These are phyloP conservation scores for Neofusicoccum kwambonambiense DNA, from an alignment of 2,329 filamentous ascomycete genomes.

Conservation along the genomic window DNA sequence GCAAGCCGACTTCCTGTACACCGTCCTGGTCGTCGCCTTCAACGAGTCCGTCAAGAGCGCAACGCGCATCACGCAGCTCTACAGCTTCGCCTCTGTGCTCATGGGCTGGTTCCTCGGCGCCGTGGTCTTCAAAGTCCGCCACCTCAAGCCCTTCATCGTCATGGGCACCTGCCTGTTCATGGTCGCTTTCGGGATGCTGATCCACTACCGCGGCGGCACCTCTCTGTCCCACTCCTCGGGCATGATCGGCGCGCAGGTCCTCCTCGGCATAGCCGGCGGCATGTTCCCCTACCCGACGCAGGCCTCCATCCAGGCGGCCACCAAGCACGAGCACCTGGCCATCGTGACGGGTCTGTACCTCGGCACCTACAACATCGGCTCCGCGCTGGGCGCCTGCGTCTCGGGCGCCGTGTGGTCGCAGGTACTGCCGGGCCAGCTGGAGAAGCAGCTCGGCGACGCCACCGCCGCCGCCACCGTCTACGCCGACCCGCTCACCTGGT, in stretches of 20 bases:
- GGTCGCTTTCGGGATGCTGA: conserved; percentile 65
- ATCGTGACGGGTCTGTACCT: conserved; percentile 64
- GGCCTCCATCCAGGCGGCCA: conserved; percentile 51
- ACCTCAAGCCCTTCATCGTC: conserved; percentile 64
- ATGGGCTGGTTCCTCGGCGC: conserved; percentile 57
- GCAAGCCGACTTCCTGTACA: conserved; percentile 65
- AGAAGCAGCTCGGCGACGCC: conserved; percentile 37
- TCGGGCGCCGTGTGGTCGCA: conserved; percentile 65
- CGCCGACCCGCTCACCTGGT: conserved; percentile 42
- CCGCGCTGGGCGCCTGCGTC: conserved; percentile 59
- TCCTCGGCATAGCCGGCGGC: conserved; percentile 63
- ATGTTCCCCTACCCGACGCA: conserved; percentile 58
- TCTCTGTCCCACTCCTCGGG: conserved; percentile 49
- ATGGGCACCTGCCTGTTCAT: conserved; percentile 60
- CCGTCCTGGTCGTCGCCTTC: conserved; percentile 61
- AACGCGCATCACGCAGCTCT: conserved; percentile 60
- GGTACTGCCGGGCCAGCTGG: conserved; percentile 50
- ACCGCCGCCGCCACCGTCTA: conserved; percentile 43
- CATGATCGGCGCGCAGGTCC: conserved; percentile 61
- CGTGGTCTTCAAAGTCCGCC: conserved; percentile 57
- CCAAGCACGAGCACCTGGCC: conserved; percentile 57
- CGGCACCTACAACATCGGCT: conserved; percentile 63
- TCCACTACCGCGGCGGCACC: conserved; percentile 59
- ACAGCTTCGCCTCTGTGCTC: conserved; percentile 59
- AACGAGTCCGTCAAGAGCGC: conserved; percentile 57